Evolutionary conservation across 371 early-diverging fungal genomes (phyloP).

Genomic region (Enteropsectra breve): DNA sequence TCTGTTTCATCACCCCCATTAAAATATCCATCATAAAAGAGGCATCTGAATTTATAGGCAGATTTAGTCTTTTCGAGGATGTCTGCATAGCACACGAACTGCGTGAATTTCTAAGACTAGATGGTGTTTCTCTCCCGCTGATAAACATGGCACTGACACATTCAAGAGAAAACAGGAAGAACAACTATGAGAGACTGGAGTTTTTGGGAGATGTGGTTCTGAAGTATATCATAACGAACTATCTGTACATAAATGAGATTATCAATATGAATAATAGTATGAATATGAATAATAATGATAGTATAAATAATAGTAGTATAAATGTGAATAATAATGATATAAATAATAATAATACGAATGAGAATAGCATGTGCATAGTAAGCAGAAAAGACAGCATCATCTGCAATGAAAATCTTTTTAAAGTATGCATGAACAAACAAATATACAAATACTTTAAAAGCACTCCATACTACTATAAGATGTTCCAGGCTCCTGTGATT

Average conservation of each 20-base stretch:
- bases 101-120: conserved; percentile 5
- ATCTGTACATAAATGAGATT: conserved; percentile 14
- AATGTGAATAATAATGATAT: too few species aligned
- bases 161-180: neutral
- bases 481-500: conserved; percentile 34
- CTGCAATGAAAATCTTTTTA: conserved; percentile 28
- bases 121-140: neutral
- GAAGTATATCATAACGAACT: conserved; percentile 67
- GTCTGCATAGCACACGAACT: conserved; percentile 32
- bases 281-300: too few species aligned
- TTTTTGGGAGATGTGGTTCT: conserved; percentile 80
- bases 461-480: conserved; percentile 8
- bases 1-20: conserved; percentile 29
- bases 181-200: conserved; percentile 82
- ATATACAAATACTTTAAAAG: conserved; percentile 25
- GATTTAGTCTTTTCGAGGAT: conserved; percentile 35
- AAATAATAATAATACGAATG: too few species aligned
- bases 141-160: neutral
- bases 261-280: neutral
- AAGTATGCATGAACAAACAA: conserved; percentile 5
- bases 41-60: conserved; percentile 12
- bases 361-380: conserved; percentile 14
- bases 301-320: too few species aligned
- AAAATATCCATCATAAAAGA: conserved; percentile 19
- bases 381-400: conserved; percentile 32